Base-by-base conservation (phyloP, 805 yeast species). In the Spencermartinsiella europaea region DNA sequence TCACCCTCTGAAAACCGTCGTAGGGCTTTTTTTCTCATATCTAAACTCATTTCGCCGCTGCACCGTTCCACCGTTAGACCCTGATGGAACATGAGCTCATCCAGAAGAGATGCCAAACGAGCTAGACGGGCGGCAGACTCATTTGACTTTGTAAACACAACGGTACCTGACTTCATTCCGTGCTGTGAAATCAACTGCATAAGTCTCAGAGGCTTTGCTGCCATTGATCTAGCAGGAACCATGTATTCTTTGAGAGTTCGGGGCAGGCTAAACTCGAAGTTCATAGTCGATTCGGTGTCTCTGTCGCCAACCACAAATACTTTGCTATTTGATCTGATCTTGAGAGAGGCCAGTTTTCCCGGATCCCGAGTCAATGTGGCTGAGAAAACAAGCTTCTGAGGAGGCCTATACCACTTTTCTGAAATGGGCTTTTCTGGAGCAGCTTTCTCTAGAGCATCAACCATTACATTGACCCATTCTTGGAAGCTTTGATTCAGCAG, bases 291-390 rank as follows among this genome's bases (percentile, higher is more conserved):
- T 20, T 34, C 42, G 19, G 19, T 38, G 5, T 51, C 65, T 38
- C 74, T 67, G 43, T 77, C 77, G 49, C 89, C 86, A 38, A 90
- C 83, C 47, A 88, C 80, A 35, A 86, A 70, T 40, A 93, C 65
- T 57, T 82, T 74, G 54, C 72, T 74, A 7, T 46, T n/a, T 4
- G 45, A 19, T 48, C 71, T 70, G 51, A 93, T 76, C 43, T 82
- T 78, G 48, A 93, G 72, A 39, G 79, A 76, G 5, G 91, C 75
- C 46, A 93, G 69, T 60, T 85, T 87, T 22, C 93, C 95, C 0
- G 97, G 86, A 62, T 90, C 95, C 1, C 96, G 83, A 2, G 97
- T 88, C 44, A 93, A 74, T 0, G 99, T 93, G 5, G 99, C 99
- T 42, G 95, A 83, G 60, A 93, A 88, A 2, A 93, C 74, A 63